Conservation (phyloP, 257 asterid genomes). For the Cordia subcordata region DNA sequence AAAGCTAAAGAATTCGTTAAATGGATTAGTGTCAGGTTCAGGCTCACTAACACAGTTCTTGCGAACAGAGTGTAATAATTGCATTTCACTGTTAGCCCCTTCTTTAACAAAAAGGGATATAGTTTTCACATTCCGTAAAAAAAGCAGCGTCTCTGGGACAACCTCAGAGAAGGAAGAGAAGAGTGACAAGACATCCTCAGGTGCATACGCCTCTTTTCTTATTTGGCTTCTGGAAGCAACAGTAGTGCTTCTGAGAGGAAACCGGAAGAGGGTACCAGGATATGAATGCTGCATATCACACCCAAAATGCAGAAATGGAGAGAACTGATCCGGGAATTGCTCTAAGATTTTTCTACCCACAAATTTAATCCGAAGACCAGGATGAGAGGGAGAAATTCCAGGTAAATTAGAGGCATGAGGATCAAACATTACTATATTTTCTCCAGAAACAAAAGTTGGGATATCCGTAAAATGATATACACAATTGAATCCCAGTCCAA, state of each 20-base stretch:
- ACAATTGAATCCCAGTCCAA: conserved; percentile 92
- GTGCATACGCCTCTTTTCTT: conserved; percentile 70
- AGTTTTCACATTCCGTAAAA: conserved; percentile 72
- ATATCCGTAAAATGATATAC: conserved; percentile 95
- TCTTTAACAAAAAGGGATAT: conserved; percentile 83
- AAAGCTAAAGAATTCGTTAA: conserved; percentile 59
- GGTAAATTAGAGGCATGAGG: conserved; percentile 96
- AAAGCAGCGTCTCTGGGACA: conserved; percentile 76
- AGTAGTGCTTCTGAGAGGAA: conserved; percentile 72
- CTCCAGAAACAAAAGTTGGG: conserved; percentile 95
- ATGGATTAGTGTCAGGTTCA: conserved; percentile 51
- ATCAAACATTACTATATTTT: conserved; percentile 92
- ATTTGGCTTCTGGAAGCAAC: conserved; percentile 92
- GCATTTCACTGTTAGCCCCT: conserved; percentile 75
- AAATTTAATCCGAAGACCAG: conserved; percentile 88
- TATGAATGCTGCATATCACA: conserved; percentile 79
- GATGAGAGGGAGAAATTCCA: conserved; percentile 93
- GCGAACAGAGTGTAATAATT: conserved; percentile 69
- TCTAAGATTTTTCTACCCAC: conserved; percentile 70
- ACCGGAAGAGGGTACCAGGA: conserved; percentile 94
- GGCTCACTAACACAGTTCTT: conserved; percentile 60
- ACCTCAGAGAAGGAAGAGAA: conserved; percentile 80
- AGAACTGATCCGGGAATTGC: conserved; percentile 97
- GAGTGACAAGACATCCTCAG: conserved; percentile 78
- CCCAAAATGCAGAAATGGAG: conserved; percentile 91